phyloP scores from a whole-genome alignment of 2,329 filamentous ascomycete genomes.

The Fusarium kyushuense region DNA sequence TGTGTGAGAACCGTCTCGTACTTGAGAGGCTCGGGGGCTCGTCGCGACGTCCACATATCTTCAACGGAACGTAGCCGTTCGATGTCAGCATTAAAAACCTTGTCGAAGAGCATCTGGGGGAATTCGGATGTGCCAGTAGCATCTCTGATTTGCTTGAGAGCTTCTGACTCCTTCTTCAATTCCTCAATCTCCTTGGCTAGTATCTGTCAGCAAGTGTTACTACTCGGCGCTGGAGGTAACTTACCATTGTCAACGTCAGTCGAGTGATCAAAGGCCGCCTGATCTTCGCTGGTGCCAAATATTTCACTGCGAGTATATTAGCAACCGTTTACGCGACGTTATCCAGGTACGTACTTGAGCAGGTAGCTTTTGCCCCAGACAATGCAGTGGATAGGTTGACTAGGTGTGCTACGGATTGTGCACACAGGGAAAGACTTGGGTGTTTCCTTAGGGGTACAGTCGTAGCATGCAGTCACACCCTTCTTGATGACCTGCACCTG shows the following conservation, averaged over 20 bases:
- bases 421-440: constrained; percentile 96
- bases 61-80: constrained; percentile 85
- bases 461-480: constrained; percentile 93
- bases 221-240: constrained; percentile 20
- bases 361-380: constrained; percentile 99
- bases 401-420: constrained; percentile 95
- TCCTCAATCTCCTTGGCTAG: constrained; percentile 84
- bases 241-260: constrained; percentile 83
- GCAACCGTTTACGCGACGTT: constrained; percentile 19
- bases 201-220: constrained; percentile 18
- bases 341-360: constrained; percentile 68
- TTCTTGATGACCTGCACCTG: constrained; percentile 98
- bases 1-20: constrained; percentile 72
- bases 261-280: constrained; percentile 82
- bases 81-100: constrained; percentile 90
- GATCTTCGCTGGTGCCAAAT: constrained; percentile 91
- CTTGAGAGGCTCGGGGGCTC: constrained; percentile 77
- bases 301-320: constrained; percentile 68
- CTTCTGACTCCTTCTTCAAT: constrained; percentile 83
- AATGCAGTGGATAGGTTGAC: constrained; percentile 97
- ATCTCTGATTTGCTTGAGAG: constrained; percentile 83
- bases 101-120: constrained; percentile 84
- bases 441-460: constrained; percentile 89
- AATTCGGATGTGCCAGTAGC: constrained; percentile 85
- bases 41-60: constrained; percentile 94